Conservation (phyloP, 2,329 filamentous ascomycete species). For the Colletotrichum sp. region DNA sequence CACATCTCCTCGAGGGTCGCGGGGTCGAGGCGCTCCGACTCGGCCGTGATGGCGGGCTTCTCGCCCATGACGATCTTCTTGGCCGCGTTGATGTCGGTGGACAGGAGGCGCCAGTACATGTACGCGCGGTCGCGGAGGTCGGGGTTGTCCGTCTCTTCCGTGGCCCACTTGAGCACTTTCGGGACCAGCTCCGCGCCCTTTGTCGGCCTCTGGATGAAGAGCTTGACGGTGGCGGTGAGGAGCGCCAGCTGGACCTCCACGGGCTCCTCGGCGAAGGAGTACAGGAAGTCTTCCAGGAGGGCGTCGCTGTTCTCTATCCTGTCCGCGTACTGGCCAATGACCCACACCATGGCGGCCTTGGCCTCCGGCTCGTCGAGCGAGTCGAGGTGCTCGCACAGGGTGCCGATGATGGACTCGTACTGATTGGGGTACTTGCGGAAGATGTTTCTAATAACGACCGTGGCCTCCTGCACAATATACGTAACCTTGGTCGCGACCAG, state of each 20-base stretch:
- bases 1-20: constrained; percentile 96
- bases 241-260: constrained; percentile 95
- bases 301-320: constrained; percentile 97
- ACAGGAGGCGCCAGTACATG: constrained; percentile 99
- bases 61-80: constrained; percentile 95
- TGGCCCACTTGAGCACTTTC: constrained; percentile 96
- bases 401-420: constrained; percentile 97
- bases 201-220: constrained; percentile 96
- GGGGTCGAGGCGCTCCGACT: constrained; percentile 92
- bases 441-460: constrained; percentile 97
- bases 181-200: constrained; percentile 94
- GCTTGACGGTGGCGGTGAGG: constrained; percentile 93
- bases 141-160: constrained; percentile 98
- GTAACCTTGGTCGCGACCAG: constrained; percentile 97
- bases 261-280: constrained; percentile 91
- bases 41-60: constrained; percentile 94
- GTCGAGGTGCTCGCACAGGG: constrained; percentile 94
- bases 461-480: constrained; percentile 98
- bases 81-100: constrained; percentile 86
- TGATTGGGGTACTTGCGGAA: constrained; percentile 99
- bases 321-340: constrained; percentile 97
- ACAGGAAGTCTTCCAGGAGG: constrained; percentile 92
- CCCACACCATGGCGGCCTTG: constrained; percentile 99
- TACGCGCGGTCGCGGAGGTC: constrained; percentile 95
- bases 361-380: constrained; percentile 97